Percentiles rank a stretch among this genome's conserved stretches.
phyloP scores from a whole-genome alignment of 1,284 basidiomycete genomes.

The Leccinum griseonigrum region DNA sequence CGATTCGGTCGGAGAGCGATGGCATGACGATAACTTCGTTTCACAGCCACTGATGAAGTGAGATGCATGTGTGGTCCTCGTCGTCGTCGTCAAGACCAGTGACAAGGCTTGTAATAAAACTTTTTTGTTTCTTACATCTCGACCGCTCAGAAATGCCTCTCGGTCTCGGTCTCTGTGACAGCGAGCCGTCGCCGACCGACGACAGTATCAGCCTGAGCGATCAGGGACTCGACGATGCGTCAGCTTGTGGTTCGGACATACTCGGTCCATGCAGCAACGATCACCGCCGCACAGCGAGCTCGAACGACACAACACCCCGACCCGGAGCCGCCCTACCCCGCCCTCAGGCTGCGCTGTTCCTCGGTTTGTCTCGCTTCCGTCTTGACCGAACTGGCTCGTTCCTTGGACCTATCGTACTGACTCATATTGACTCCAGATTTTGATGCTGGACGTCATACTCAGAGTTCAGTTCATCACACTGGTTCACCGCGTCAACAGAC shows the following conservation, averaged over 20 bases:
- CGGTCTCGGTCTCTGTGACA: constrained; percentile 21
- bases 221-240: constrained; percentile 8
- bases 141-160: constrained; percentile 22
- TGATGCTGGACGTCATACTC: constrained; percentile 5
- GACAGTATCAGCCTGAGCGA: constrained; percentile 7
- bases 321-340: constrained; percentile 15
- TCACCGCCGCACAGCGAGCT: constrained; percentile 33
- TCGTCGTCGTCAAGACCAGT: constrained; percentile 14
- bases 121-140: background rate
- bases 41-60: constrained; percentile 23
- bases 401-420: constrained; percentile 15
- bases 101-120: constrained; percentile 11
- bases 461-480: constrained; percentile 8
- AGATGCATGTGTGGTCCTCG: background rate
- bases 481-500: constrained; percentile 11
- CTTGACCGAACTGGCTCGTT: constrained; percentile 6
- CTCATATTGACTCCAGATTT: constrained; percentile 9
- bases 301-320: constrained; percentile 23
- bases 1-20: constrained; percentile 42
- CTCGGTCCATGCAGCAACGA: constrained; percentile 13
- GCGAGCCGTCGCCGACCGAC: constrained; percentile 20
- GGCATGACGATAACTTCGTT: constrained; percentile 34
- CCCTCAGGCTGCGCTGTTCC: constrained; percentile 10
- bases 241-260: constrained; percentile 6
- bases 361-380: constrained; percentile 16